Evolutionary conservation across 805 yeast species (phyloP).

Genomic region (Candida schatavii): DNA sequence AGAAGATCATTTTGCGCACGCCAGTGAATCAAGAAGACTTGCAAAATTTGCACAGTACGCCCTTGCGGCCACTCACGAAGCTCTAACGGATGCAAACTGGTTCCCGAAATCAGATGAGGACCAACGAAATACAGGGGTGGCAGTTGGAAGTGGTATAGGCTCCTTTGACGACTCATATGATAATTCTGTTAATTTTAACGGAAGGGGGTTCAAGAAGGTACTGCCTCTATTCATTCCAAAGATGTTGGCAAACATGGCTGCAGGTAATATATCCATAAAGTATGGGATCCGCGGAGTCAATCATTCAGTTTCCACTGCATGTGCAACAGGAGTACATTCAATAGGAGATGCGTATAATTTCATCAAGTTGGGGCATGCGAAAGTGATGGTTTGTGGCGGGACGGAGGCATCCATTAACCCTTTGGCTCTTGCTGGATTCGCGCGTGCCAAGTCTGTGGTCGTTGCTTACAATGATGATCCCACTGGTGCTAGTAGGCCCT

Average conservation of each 20-base stretch:
- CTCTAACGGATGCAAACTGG: slow-evolving; percentile 66
- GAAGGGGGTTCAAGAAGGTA: slow-evolving; percentile 62
- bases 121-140: slow-evolving; percentile 56
- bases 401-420: slow-evolving; percentile 88
- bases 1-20: slow-evolving; percentile 44
- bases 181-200: slow-evolving; percentile 51
- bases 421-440: slow-evolving; percentile 82
- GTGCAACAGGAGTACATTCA: slow-evolving; percentile 94
- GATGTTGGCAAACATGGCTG: slow-evolving; percentile 87
- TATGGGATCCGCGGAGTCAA: slow-evolving; percentile 80
- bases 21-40: slow-evolving; percentile 53
- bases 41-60: slow-evolving; percentile 80
- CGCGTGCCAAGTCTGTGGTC: slow-evolving; percentile 80
- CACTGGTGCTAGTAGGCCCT: slow-evolving; percentile 74
- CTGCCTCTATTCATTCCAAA: slow-evolving; percentile 87
- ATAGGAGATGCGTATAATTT: slow-evolving; percentile 90
- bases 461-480: slow-evolving; percentile 64
- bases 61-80: slow-evolving; percentile 72
- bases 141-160: slow-evolving; percentile 94
- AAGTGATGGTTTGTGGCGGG: slow-evolving; percentile 93
- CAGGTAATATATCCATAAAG: slow-evolving; percentile 82
- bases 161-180: slow-evolving; percentile 72
- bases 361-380: slow-evolving; percentile 74
- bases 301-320: slow-evolving; percentile 88
- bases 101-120: slow-evolving; percentile 34